phyloP scores from a whole-genome alignment of 2,329 filamentous ascomycete species.

The Neofusicoccum sp. region DNA sequence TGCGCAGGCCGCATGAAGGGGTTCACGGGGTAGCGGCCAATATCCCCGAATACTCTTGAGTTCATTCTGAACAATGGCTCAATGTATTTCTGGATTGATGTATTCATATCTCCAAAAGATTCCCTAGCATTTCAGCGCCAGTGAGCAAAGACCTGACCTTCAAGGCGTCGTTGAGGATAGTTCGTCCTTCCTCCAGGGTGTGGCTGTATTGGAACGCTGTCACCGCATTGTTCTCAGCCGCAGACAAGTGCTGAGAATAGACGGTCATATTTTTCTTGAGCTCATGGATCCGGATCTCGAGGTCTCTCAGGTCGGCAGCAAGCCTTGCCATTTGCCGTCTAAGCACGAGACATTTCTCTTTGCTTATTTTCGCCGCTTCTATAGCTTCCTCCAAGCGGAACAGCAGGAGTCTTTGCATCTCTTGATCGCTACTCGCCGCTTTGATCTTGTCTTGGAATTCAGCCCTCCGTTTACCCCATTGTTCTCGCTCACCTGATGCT shows the following conservation, averaged over 20 bases:
- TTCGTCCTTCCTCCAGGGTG: conserved; percentile 5
- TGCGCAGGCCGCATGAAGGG: too few species aligned
- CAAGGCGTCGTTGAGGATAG: conserved; percentile 1
- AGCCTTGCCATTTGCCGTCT: neutral
- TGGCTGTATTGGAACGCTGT: conserved; percentile 12
- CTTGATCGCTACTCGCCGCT: neutral
- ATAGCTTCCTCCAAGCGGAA: neutral
- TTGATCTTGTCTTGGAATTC: conserved; percentile 1
- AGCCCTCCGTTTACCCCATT: neutral
- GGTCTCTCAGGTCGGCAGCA: neutral
- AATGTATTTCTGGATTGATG: too few species aligned
- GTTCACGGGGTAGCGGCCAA: too few species aligned
- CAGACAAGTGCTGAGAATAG: neutral
- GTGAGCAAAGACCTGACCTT: neutral
- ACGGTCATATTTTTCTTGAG: neutral
- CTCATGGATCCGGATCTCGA: neutral
- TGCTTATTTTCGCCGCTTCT: neutral
- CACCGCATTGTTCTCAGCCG: conserved; percentile 1
- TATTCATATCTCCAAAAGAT: neutral
- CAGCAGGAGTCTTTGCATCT: neutral
- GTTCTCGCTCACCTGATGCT: neutral
- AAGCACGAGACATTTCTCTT: neutral
- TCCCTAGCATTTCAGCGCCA: neutral
- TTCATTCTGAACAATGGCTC: too few species aligned
- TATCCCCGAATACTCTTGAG: too few species aligned